A percentile compares a stretch with the other conserved stretches of the same genome.
Conservation (phyloP, 2,329 filamentous ascomycete genomes). For the Venturiaceae sp. region DNA sequence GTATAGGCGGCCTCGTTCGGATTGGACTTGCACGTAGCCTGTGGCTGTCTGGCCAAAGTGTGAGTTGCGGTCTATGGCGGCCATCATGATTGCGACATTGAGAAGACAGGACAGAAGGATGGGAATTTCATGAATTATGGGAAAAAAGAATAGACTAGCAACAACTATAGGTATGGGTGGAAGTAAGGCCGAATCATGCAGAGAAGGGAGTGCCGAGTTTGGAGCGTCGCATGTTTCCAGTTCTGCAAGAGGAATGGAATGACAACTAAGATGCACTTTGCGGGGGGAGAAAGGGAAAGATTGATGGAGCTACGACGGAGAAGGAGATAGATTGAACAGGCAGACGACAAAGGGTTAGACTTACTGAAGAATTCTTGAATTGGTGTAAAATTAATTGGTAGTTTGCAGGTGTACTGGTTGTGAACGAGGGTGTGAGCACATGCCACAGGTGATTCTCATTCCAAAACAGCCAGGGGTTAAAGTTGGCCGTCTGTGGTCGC, state of each 20-base stretch:
- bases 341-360: neutral
- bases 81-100: neutral
- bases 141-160: neutral
- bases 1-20: constrained; percentile 8
- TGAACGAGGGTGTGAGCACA: constrained; percentile 1
- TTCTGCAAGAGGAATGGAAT: neutral
- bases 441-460: constrained; percentile 1
- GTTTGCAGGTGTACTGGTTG: neutral
- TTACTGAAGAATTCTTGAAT: neutral
- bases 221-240: neutral
- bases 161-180: neutral
- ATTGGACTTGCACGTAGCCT: constrained; percentile 10
- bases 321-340: neutral
- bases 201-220: neutral
- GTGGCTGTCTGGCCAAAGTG: neutral
- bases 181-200: neutral
- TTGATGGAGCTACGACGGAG: neutral
- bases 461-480: neutral
- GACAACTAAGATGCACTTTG: neutral
- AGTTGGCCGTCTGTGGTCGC: neutral
- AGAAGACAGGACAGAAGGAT: neutral
- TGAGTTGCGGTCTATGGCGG: neutral
- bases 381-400: neutral
- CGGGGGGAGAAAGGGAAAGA: neutral
- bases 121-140: neutral